Evolutionary conservation across 1,284 basidiomycete genomes (phyloP), one percentile per base, ranked within the genome.

Genomic region (Marasmius oreades): DNA sequence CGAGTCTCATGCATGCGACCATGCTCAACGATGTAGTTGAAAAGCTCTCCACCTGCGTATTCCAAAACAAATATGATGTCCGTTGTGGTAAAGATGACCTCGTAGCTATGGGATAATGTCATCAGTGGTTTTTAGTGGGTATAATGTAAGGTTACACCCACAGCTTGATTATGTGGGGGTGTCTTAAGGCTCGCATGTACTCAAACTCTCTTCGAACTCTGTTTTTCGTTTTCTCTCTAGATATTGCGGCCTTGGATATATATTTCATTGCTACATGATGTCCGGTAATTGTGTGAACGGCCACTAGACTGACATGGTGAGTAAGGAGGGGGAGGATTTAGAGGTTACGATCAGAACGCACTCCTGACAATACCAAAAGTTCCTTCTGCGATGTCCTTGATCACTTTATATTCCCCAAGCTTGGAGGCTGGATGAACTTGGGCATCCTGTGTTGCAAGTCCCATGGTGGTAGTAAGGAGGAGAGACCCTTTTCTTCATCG

Each of bases 291-390:
- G 91, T 91, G 71, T 99, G 96, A 12, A 86, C 87, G 33, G 94
- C 96, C 81, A 96, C 94, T 98, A 64, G 61, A 63, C 65, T 55
- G 42, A 59, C 23, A 42, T 58, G 54, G 58, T 53, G 53, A 46
- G 48, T 46, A 46, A 46, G 28, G 52, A 52, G 45, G 55, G 59
- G 60, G 58, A 57, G n/a, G n/a, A n/a, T n/a, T 44, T 33, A 57
- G 58, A 60, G 55, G 45, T 50, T 51, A 26, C n/a, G 22, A 46
- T 33, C 44, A 50, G 52, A 44, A 80, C 93, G 73, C 72, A 96
- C 95, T 91, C 79, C 98, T 98, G 69, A 99, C 96, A 73, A 98
- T 98, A 57, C 95, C 96, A 73, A 98, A 99, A 12, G 93, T 95
- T 18, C 96, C 96, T 59, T 91, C 88, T 52, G 89, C 90, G 62